A percentile compares a stretch with the other conserved stretches of the same genome.
These are phyloP conservation scores for Pseudocohnilembus persalinus DNA, from an alignment of 169 alveolate species.

Conservation along the genomic window DNA sequence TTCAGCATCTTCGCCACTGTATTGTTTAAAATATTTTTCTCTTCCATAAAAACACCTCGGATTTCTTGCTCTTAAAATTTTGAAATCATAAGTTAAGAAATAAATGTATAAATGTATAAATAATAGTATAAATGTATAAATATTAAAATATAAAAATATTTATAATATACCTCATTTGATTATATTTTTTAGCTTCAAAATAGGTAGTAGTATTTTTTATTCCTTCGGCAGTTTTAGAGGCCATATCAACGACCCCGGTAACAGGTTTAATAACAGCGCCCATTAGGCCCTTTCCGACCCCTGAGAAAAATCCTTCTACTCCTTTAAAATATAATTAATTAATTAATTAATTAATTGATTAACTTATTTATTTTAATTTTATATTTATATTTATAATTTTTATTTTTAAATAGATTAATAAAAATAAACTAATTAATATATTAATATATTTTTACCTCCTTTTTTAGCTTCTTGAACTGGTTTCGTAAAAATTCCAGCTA, in stretches of 20 bases:
- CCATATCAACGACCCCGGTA: slow-evolving; percentile 84
- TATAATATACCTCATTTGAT: neutral
- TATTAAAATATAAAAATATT: too few relatives aligned
- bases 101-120: neutral
- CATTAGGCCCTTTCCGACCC: slow-evolving; percentile 75
- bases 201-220: slow-evolving; percentile 81
- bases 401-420: too few relatives aligned
- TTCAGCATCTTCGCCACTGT: neutral
- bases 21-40: neutral
- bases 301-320: slow-evolving; percentile 72
- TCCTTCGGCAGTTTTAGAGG: slow-evolving; percentile 89
- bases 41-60: neutral
- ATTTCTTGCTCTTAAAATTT: neutral
- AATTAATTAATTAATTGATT: too few relatives aligned
- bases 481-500: slow-evolving; percentile 73
- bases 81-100: too few relatives aligned
- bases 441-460: slow-evolving; percentile 63
- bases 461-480: slow-evolving; percentile 79
- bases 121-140: too few relatives aligned
- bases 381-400: too few relatives aligned
- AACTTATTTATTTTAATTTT: slow-evolving; percentile 53
- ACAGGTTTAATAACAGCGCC: slow-evolving; percentile 85
- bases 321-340: slow-evolving; percentile 25
- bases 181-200: slow-evolving; percentile 45
- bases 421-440: too few relatives aligned